These are phyloP conservation scores for Peronospora belbahrii DNA, from an alignment of 352 stramenopile genomes.

Conservation along the genomic window DNA sequence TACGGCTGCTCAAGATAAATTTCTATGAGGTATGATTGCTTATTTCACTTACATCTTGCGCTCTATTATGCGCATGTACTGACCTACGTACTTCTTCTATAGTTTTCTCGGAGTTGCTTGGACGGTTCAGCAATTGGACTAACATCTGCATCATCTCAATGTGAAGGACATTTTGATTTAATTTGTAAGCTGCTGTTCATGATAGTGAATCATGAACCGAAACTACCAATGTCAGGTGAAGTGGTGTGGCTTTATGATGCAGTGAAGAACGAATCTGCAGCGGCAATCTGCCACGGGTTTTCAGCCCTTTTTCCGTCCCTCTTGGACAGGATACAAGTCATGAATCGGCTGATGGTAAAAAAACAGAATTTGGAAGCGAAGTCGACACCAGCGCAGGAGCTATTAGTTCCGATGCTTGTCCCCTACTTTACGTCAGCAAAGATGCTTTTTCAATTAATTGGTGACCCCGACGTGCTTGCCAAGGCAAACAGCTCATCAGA, in stretches of 20 bases:
- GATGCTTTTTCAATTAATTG: conserved; percentile 80
- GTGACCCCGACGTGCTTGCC: conserved; percentile 31
- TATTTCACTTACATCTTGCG: not conserved
- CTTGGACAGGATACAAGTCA: conserved; percentile 66
- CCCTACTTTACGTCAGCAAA: conserved; percentile 77
- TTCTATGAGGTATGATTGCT: conserved; percentile 72
- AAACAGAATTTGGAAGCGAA: conserved; percentile 12
- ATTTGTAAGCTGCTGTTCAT: conserved; percentile 66
- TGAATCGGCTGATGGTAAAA: conserved; percentile 67
- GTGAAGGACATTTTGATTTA: conserved; percentile 37
- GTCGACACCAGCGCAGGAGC: conserved; percentile 38
- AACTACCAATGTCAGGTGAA: conserved; percentile 27
- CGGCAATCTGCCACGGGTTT: conserved; percentile 75
- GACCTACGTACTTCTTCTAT: not conserved
- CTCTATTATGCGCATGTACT: not conserved
- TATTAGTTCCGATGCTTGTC: conserved; percentile 76
- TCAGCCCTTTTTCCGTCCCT: conserved; percentile 73
- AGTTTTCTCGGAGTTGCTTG: conserved; percentile 69
- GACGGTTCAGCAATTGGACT: conserved; percentile 54
- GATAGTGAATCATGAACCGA: conserved; percentile 48
- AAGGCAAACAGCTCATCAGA: conserved; percentile 8
- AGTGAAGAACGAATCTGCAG: conserved; percentile 72
- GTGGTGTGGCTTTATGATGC: conserved; percentile 62
- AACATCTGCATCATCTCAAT: conserved; percentile 21
- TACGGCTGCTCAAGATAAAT: conserved; percentile 79